Evolutionary conservation across 768 basidiomycete genomes (phyloP).

Genomic region (Mycena epipterygia): DNA sequence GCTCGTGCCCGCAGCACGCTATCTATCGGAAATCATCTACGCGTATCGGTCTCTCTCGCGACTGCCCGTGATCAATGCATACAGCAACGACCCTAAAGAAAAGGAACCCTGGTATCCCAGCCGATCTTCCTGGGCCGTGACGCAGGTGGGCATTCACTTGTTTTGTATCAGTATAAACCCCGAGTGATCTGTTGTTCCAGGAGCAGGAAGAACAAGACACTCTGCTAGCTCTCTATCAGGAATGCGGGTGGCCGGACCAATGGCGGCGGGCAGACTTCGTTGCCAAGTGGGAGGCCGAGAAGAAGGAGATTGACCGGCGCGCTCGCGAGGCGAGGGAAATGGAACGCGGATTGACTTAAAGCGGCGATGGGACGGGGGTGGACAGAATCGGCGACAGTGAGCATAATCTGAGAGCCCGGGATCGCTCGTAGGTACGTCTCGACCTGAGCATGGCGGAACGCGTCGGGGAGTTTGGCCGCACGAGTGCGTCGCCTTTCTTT

Average conservation of each 20-base stretch:
- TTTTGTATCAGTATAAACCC: background rate
- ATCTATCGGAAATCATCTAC: slow-evolving; percentile 23
- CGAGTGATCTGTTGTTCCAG: background rate
- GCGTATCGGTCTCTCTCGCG: slow-evolving; percentile 28
- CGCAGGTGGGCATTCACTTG: background rate
- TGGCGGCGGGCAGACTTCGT: slow-evolving; percentile 15
- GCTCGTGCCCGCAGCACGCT: slow-evolving; percentile 20
- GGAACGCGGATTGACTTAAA: no score
- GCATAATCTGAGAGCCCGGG: no score
- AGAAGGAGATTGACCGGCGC: background rate
- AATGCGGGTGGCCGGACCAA: slow-evolving; percentile 3
- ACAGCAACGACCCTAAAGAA: slow-evolving; percentile 14
- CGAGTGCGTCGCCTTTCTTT: no score
- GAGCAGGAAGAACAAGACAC: background rate
- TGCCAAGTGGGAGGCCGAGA: background rate
- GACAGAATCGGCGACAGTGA: no score
- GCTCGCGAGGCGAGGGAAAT: no score
- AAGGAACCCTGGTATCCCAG: background rate
- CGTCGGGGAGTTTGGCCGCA: no score
- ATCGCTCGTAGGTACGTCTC: no score
- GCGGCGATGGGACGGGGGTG: no score
- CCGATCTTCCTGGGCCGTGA: background rate
- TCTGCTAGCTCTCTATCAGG: background rate
- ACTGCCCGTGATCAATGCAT: slow-evolving; percentile 7
- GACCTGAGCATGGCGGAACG: no score